A percentile compares a stretch with the other conserved stretches of the same genome.
Evolutionary conservation across 768 basidiomycete genomes (phyloP).

Genomic region (Leccinum incarnatum): DNA sequence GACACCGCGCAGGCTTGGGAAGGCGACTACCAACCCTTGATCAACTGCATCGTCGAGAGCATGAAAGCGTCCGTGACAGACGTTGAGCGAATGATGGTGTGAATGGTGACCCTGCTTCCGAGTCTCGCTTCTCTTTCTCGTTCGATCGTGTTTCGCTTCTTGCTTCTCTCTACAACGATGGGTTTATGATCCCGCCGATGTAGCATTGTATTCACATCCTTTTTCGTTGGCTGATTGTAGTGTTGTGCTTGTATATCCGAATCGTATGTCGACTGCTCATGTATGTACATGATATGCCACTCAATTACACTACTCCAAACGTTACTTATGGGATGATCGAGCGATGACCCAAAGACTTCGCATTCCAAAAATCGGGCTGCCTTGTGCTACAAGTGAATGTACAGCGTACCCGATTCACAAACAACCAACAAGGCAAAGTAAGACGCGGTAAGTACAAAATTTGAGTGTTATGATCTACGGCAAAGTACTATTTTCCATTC

Average conservation of each 20-base stretch:
- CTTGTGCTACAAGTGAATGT: too few relatives aligned
- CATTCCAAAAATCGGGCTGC: background rate
- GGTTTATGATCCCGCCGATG: background rate
- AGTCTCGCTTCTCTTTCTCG: background rate
- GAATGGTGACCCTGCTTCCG: background rate
- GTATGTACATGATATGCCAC: background rate
- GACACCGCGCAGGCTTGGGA: slow-evolving; percentile 28
- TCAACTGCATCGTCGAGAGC: slow-evolving; percentile 31
- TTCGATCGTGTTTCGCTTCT: background rate
- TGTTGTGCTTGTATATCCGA: background rate
- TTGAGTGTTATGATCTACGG: background rate
- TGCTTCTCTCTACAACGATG: background rate
- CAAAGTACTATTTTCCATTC: background rate
- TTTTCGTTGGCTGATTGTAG: background rate
- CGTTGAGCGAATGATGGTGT: slow-evolving; percentile 32
- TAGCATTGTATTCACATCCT: background rate
- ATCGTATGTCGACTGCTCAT: background rate
- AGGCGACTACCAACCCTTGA: slow-evolving; percentile 33
- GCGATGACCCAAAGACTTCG: background rate
- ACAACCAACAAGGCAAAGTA: background rate
- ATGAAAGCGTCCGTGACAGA: slow-evolving; percentile 24
- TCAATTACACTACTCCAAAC: background rate
- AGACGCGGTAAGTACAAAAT: background rate
- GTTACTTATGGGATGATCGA: background rate
- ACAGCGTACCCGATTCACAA: background rate